Evolutionary conservation across 2,329 filamentous ascomycete genomes (phyloP).

Genomic region (Verticillium nubilum): DNA sequence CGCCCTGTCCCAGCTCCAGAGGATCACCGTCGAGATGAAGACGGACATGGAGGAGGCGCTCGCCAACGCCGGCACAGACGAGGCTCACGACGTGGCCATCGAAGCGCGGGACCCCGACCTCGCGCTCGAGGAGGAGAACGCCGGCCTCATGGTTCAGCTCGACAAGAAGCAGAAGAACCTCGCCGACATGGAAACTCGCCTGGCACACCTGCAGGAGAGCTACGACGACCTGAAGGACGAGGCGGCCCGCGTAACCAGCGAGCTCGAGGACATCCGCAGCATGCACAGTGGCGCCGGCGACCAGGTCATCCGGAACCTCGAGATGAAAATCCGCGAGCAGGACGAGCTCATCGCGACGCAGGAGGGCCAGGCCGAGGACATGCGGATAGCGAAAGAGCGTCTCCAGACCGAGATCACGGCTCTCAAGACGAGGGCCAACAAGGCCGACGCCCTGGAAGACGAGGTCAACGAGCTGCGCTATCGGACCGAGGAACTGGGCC

Average conservation of each 20-base stretch:
- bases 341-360: constrained; percentile 67
- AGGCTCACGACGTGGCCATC: constrained; percentile 32
- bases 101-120: constrained; percentile 47
- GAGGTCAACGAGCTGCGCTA: constrained; percentile 55
- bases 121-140: constrained; percentile 51
- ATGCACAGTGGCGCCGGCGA: constrained; percentile 47
- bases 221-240: constrained; percentile 62
- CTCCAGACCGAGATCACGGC: constrained; percentile 43
- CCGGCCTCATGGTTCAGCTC: constrained; percentile 42
- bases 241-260: constrained; percentile 51
- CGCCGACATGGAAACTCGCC: constrained; percentile 52
- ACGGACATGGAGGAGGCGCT: constrained; percentile 22
- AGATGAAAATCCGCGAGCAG: constrained; percentile 57
- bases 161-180: constrained; percentile 50
- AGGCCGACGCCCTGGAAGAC: constrained; percentile 49
- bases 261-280: constrained; percentile 44
- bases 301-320: constrained; percentile 47
- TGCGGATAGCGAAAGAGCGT: constrained; percentile 37
- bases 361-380: constrained; percentile 58
- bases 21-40: constrained; percentile 36
- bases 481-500: constrained; percentile 52
- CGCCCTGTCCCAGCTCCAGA: constrained; percentile 39
- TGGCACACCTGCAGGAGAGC: constrained; percentile 55
- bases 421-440: constrained; percentile 39
- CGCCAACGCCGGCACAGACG: constrained; percentile 15